A percentile compares a stretch with the other conserved stretches of the same genome.
Evolutionary conservation across 495 filamentous ascomycete genomes (phyloP).

Genomic region (Penicillium malachiteum): DNA sequence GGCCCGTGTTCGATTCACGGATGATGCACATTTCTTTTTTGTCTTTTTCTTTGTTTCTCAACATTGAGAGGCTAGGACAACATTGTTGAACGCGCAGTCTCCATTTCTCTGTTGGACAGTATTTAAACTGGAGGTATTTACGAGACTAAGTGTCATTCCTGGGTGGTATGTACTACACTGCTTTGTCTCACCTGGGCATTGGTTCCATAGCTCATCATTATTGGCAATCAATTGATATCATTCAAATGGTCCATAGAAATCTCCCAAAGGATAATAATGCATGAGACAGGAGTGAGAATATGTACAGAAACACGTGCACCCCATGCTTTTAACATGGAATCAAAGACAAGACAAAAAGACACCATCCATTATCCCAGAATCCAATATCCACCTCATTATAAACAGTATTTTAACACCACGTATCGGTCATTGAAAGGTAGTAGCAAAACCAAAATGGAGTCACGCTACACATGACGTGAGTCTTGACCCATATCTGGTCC

Average conservation of each 20-base stretch:
- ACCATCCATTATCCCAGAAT: conserved; percentile 1
- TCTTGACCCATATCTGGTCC: conserved; percentile 19
- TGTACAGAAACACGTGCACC: background rate
- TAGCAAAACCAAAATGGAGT: background rate
- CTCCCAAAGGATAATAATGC: no score
- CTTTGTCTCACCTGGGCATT: no score
- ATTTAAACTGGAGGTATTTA: no score
- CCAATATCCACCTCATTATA: conserved; percentile 7
- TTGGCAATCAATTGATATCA: no score
- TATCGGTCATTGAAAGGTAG: conserved; percentile 13
- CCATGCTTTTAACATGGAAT: background rate
- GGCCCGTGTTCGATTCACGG: conserved; percentile 60
- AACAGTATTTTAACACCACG: conserved; percentile 16
- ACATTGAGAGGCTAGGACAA: no score
- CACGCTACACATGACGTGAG: conserved; percentile 9
- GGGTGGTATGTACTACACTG: no score
- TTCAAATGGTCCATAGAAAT: no score
- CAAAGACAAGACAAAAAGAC: conserved; percentile 4
- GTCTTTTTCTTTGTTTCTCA: background rate
- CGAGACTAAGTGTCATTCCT: no score
- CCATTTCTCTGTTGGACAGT: no score
- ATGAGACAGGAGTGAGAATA: background rate
- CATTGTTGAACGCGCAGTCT: no score
- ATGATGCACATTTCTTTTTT: conserved; percentile 39
- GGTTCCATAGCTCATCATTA: no score